Evolutionary conservation across 129 eudicot genomes (phyloP).

Genomic region (Escallonia rubra): DNA sequence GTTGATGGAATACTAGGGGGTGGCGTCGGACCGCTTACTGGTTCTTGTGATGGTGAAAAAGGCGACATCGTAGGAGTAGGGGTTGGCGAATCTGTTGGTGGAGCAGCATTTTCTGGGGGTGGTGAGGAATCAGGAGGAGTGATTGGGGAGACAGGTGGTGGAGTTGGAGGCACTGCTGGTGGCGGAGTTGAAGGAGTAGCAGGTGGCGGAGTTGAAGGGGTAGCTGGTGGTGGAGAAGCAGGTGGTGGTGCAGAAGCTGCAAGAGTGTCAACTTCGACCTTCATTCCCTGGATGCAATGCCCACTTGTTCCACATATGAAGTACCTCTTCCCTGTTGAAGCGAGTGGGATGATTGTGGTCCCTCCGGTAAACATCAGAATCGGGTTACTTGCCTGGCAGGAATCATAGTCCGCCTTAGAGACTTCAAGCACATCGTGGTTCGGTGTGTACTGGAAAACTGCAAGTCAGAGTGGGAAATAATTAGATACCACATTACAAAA

Average conservation of each 20-base stretch:
- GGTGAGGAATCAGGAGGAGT: constrained; percentile 19
- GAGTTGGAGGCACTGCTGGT: background rate
- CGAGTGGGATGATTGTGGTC: constrained; percentile 35
- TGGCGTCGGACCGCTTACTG: constrained; percentile 8
- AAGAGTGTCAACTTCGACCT: constrained; percentile 39
- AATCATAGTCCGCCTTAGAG: constrained; percentile 39
- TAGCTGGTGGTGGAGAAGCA: constrained; percentile 22
- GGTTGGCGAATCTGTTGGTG: constrained; percentile 6
- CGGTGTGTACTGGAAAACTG: constrained; percentile 53
- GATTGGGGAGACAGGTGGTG: constrained; percentile 9
- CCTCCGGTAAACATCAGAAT: constrained; percentile 22
- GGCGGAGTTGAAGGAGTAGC: constrained; percentile 15
- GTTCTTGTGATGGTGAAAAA: background rate
- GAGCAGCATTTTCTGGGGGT: constrained; percentile 6
- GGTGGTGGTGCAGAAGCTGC: constrained; percentile 37
- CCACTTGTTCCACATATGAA: constrained; percentile 70
- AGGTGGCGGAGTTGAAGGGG: constrained; percentile 19
- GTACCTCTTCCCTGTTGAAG: constrained; percentile 53
- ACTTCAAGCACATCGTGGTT: constrained; percentile 63
- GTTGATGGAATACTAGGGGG: background rate
- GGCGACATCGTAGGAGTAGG: no score
- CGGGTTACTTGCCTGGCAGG: constrained; percentile 39
- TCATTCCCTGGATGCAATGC: constrained; percentile 76
- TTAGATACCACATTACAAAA: background rate
- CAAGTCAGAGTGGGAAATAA: constrained; percentile 7